Base-by-base conservation (phyloP, 768 basidiomycete genomes). In the Rhodotorula diobovata region DNA sequence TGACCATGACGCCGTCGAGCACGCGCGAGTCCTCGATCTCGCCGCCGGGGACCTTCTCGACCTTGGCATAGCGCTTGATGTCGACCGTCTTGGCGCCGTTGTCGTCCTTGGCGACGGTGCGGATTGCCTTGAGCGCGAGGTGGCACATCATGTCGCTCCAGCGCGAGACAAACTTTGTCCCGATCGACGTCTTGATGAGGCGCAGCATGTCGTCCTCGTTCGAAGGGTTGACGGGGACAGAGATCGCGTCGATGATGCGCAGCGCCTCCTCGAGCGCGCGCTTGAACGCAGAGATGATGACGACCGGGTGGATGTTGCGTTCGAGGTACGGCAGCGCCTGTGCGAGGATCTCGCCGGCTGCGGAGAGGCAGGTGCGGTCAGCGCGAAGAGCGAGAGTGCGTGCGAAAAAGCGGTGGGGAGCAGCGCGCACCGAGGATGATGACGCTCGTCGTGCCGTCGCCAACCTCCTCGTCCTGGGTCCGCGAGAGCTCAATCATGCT, bases 401-500 rank as follows among this genome's bases (percentile, higher is more conserved):
- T 4, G 20, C 9, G 46, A 8, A 48, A 48, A 23, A 25, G 48
- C 25, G 48, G 25, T 11, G n/a, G 34, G 30, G 10, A n/a, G 10
- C n/a, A 34, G 34, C 10, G 76, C 85, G 76, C 78, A 94, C 94
- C 94, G 25, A 98, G 85, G 78, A 98, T 96, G 82, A 99, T 96
- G 59, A 98, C 95, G 78, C 90, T 93, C 21, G 95, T 99, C 34
- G 96, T 99, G 68, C 95, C 96, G 81, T 97, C 96, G 58, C 95
- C 96, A 75, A 96, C 96, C 79, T 98, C 96, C 82, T 98, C 96
- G 77, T 98, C 96, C 81, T 98, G 96, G 2, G 96, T 98, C 79
- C 96, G 83, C 77, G 91, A 92, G 20, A 98, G 87, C 82, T 99
- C 96, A 74, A 99, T 96, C 95, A 99, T 98, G 76, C 94, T 96